Evolutionary conservation across 2,329 filamentous ascomycete species (phyloP).

Genomic region (Monilinia polystroma): DNA sequence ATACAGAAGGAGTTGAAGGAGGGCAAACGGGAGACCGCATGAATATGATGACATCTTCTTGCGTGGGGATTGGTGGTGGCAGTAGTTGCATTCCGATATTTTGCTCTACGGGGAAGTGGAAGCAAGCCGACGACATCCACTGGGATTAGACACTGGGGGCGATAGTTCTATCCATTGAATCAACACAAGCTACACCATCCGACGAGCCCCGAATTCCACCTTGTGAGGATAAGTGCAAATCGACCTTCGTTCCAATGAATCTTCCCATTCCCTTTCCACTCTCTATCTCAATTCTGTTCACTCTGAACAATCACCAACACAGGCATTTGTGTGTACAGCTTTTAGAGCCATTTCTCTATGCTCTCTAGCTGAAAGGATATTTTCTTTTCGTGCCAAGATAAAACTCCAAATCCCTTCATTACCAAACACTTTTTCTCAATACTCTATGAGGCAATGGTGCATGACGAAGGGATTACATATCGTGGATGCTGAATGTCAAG

Average conservation of each 20-base stretch:
- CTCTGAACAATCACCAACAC: conserved; percentile 26
- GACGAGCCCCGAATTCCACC: conserved; percentile 1
- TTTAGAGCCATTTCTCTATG: conserved; percentile 44
- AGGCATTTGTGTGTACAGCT: conserved; percentile 55
- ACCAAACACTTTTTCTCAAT: conserved; percentile 61
- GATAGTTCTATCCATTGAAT: conserved; percentile 35
- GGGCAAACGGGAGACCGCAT: conserved; percentile 88
- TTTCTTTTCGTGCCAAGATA: conserved; percentile 51
- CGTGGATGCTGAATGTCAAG: conserved; percentile 24
- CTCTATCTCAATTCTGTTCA: background rate
- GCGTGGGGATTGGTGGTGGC: conserved; percentile 34
- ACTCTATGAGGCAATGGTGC: conserved; percentile 55
- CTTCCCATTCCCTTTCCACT: background rate
- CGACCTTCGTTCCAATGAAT: conserved; percentile 3
- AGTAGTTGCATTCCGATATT: conserved; percentile 35
- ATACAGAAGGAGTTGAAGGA: conserved; percentile 94
- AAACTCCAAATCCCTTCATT: conserved; percentile 50
- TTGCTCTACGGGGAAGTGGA: conserved; percentile 31
- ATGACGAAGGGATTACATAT: conserved; percentile 56
- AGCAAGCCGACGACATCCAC: conserved; percentile 31
- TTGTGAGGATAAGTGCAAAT: conserved; percentile 13
- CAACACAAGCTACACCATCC: conserved; percentile 34
- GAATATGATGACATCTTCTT: conserved; percentile 43
- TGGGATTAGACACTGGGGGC: conserved; percentile 28
- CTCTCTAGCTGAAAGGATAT: conserved; percentile 48